phyloP scores from a whole-genome alignment of 371 early-diverging fungal species.

The Batrachochytrium dendrobatidis region DNA sequence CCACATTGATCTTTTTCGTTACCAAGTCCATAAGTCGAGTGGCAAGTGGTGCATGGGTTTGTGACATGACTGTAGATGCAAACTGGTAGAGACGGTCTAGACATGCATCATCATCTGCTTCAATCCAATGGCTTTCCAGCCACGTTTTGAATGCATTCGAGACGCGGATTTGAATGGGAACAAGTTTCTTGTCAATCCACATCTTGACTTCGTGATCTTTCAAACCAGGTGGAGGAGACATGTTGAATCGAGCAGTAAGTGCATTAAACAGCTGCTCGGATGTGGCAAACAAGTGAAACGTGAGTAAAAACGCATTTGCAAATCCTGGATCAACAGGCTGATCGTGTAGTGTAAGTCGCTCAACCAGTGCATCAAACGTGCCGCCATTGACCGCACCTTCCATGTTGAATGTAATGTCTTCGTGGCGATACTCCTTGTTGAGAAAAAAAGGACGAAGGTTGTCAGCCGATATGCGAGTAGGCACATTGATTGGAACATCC shows the following conservation, averaged over 20 bases:
- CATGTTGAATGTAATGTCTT: conserved; percentile 70
- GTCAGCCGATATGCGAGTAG: background rate
- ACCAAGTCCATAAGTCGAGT: conserved; percentile 20
- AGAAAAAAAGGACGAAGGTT: conserved; percentile 45
- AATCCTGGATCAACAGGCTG: conserved; percentile 66
- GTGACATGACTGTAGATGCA: conserved; percentile 65
- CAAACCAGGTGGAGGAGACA: conserved; percentile 65
- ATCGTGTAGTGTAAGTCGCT: conserved; percentile 83
- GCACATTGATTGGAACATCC: background rate
- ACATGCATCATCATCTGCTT: conserved; percentile 54
- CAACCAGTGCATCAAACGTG: conserved; percentile 70
- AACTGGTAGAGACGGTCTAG: conserved; percentile 70
- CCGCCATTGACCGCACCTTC: conserved; percentile 89
- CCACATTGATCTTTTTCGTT: conserved; percentile 9
- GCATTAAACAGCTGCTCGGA: conserved; percentile 64
- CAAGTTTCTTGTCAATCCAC: conserved; percentile 83
- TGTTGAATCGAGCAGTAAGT: conserved; percentile 62
- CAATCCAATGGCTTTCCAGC: conserved; percentile 80
- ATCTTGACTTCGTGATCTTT: conserved; percentile 54
- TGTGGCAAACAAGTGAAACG: conserved; percentile 79
- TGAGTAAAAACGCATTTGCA: conserved; percentile 77
- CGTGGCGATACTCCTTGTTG: conserved; percentile 56
- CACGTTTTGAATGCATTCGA: conserved; percentile 86
- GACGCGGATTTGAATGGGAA: conserved; percentile 80
- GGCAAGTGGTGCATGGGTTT: conserved; percentile 57